Percentiles rank a stretch among this genome's conserved stretches.
phyloP scores from a whole-genome alignment of 352 stramenopile genomes.

The Phytopythium ostracodes region DNA sequence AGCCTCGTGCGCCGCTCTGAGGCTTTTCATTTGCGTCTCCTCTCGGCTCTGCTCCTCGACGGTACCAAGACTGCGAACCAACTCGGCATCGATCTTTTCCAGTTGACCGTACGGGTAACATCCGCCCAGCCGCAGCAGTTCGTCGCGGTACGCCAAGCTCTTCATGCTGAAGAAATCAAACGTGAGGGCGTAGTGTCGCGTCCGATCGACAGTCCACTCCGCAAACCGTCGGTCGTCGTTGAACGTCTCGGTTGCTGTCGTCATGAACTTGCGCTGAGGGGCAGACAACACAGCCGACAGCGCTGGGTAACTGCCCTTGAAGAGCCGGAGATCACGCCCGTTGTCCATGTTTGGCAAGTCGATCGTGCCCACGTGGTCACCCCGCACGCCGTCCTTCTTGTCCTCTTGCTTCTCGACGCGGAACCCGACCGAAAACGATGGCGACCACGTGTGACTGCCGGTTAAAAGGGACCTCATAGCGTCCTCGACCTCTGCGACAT shows the following conservation, averaged over 20 bases:
- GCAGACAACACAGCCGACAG: background rate
- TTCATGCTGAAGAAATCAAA: background rate
- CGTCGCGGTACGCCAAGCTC: background rate
- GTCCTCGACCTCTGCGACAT: constrained; percentile 16
- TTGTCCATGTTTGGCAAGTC: constrained; percentile 6
- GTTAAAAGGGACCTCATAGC: constrained; percentile 9
- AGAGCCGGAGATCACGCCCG: constrained; percentile 1
- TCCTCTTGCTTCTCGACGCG: constrained; percentile 38
- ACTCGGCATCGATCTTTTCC: constrained; percentile 14
- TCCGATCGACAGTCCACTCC: constrained; percentile 4
- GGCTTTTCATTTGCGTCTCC: constrained; percentile 10
- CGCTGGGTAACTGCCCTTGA: constrained; percentile 12
- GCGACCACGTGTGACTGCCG: constrained; percentile 10
- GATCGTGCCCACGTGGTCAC: background rate
- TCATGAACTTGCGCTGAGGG: background rate
- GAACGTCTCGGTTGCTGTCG: background rate
- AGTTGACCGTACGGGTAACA: constrained; percentile 9
- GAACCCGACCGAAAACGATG: constrained; percentile 25
- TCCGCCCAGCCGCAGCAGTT: background rate
- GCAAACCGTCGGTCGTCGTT: background rate
- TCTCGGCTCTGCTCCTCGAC: constrained; percentile 19
- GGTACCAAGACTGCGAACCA: constrained; percentile 16
- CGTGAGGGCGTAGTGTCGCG: background rate
- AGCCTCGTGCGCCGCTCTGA: constrained; percentile 20
- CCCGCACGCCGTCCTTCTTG: constrained; percentile 28